Percentiles rank a stretch among this genome's conserved stretches.
phyloP scores from a whole-genome alignment of 495 filamentous ascomycete genomes.

The Hypoxylon intermedium region DNA sequence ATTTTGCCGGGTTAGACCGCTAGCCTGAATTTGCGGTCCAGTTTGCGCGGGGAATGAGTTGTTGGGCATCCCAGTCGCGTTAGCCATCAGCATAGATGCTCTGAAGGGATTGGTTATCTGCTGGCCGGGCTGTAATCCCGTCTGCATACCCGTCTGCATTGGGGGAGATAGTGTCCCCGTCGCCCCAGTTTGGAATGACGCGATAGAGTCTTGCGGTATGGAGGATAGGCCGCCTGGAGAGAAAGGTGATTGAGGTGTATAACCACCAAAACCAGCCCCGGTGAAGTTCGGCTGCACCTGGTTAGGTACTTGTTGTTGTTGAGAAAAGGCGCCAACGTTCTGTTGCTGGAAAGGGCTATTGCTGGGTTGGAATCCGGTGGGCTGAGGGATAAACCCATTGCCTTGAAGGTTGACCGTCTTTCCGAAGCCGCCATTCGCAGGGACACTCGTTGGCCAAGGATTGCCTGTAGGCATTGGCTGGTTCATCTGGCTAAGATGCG shows the following conservation, averaged over 20 bases:
- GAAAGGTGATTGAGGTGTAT: constrained; percentile 69
- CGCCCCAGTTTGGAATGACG: constrained; percentile 54
- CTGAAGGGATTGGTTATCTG: constrained; percentile 88
- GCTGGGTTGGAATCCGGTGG: constrained; percentile 57
- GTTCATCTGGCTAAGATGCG: constrained; percentile 33
- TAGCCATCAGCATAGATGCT: constrained; percentile 76
- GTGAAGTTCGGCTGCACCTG: constrained; percentile 64
- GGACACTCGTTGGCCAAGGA: constrained; percentile 50
- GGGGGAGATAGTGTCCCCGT: constrained; percentile 41
- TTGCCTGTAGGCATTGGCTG: constrained; percentile 50
- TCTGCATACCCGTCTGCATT: constrained; percentile 46
- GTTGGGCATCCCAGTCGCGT: constrained; percentile 53
- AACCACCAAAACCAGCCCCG: constrained; percentile 87
- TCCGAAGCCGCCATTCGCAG: constrained; percentile 44
- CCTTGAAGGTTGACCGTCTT: constrained; percentile 53
- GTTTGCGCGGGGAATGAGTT: constrained; percentile 40
- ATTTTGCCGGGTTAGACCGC: constrained; percentile 65
- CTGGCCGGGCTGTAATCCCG: constrained; percentile 54
- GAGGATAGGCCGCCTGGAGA: constrained; percentile 59
- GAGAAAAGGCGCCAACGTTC: constrained; percentile 57
- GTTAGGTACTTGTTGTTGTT: constrained; percentile 58
- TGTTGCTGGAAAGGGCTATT: constrained; percentile 56
- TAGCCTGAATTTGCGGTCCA: constrained; percentile 43
- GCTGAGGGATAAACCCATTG: constrained; percentile 58
- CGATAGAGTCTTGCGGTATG: constrained; percentile 71